Evolutionary conservation across 352 stramenopile genomes (phyloP), one percentile per base, ranked within the genome.

Genomic region (Aphanomyces cochlioides): DNA sequence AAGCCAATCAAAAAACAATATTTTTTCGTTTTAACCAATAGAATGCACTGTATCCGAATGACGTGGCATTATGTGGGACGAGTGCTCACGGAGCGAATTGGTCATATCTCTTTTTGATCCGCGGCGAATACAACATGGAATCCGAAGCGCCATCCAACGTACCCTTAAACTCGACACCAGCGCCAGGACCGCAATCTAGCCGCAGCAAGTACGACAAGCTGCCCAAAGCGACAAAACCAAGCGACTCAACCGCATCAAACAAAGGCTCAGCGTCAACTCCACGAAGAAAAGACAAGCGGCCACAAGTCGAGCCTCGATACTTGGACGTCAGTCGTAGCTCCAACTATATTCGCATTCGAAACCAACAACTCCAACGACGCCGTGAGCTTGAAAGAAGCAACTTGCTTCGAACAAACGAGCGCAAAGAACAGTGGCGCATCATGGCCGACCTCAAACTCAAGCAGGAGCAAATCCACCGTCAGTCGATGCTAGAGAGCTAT

Each of bases 361-460:
- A 54, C 41, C 41, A 67, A 28, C 41, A 56, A 15, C 15, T 67
- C 13, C 15, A 41, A 4, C 59, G 59, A 12, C 59, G 59, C 5
- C 59, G 59, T 28, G 59, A 67, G 13, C 43, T 67, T 13, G 59
- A 67, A 34, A n/a, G 37, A 34, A n/a, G 17, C 59, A 67, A 67
- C 59, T 57, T 28, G 7, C 4, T 43, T 10, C 59, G 59, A 41
- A 45, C 59, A 13, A 48, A 56, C 38, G 39, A 56, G 19, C 59
- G 59, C 43, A 67, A 56, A 45, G 38, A 67, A 28, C 38, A 48
- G 12, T 56, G 40, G 28, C 38, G 43, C 3, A 34, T 34, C 8
- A 21, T 56, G 19, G 12, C 38, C 8, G 17, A 21, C n/a, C 41
- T 56, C 12, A 67, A 67, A 36, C 40, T 57, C 7, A 37, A 54